Evolutionary conservation across 495 filamentous ascomycete genomes (phyloP).

Genomic region (Neurospora intermedia): DNA sequence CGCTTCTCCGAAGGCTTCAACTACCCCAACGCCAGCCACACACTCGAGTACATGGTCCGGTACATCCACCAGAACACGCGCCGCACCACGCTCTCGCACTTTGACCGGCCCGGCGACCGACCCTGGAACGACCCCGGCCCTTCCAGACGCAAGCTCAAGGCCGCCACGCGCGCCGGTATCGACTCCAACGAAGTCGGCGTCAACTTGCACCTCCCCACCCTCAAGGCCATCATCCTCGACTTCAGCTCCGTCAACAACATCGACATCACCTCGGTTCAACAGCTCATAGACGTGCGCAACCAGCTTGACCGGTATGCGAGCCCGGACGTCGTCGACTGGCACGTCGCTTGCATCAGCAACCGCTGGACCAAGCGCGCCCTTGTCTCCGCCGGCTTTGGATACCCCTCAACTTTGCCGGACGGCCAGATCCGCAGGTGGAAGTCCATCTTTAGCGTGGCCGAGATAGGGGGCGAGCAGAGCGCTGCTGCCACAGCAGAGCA

Average conservation of each 20-base stretch:
- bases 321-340: constrained; percentile 86
- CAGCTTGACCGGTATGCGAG: constrained; percentile 83
- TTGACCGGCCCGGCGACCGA: constrained; percentile 62
- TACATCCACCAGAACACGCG: constrained; percentile 69
- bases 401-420: constrained; percentile 47
- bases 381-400: constrained; percentile 86
- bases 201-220: constrained; percentile 51
- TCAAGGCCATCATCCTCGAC: constrained; percentile 90
- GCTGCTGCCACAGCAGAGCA: constrained; percentile 48
- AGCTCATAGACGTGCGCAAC: constrained; percentile 94
- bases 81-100: constrained; percentile 58
- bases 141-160: constrained; percentile 27
- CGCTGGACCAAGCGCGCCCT: constrained; percentile 96
- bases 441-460: constrained; percentile 91
- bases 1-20: constrained; percentile 94
- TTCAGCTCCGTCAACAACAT: constrained; percentile 95
- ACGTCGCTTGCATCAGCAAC: constrained; percentile 90
- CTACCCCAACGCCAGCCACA: constrained; percentile 89
- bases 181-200: constrained; percentile 29
- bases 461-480: constrained; percentile 62
- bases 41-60: constrained; percentile 67
- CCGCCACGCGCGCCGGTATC: constrained; percentile 24
- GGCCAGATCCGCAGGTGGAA: constrained; percentile 63
- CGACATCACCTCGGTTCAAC: constrained; percentile 88
- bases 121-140: constrained; percentile 96